Conservation (phyloP, 1,139 yeast species). For the Sugiyamaella japonica region DNA sequence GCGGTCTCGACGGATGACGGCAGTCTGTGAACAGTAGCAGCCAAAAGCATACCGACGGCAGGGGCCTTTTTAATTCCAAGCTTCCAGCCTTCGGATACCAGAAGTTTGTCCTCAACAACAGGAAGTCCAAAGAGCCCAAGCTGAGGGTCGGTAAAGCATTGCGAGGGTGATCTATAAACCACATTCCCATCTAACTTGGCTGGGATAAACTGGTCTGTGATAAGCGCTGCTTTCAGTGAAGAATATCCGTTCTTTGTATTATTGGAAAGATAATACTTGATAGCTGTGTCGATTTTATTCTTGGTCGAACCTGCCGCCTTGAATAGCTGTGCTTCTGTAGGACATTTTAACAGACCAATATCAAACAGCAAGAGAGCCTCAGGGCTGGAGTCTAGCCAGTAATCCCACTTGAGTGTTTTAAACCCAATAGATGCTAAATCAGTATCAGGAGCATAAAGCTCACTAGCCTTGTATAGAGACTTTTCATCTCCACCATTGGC, state of each 20-base stretch:
- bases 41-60: conserved; percentile 28
- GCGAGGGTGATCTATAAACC: conserved; percentile 30
- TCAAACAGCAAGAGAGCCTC: conserved; percentile 38
- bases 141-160: conserved; percentile 33
- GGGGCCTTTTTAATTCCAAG: conserved; percentile 41
- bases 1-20: conserved; percentile 32
- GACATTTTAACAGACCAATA: conserved; percentile 39
- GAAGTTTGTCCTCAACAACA: conserved; percentile 30
- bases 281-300: conserved; percentile 30
- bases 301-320: conserved; percentile 20
- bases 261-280: conserved; percentile 36
- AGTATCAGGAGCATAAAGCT: conserved; percentile 40
- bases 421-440: conserved; percentile 36
- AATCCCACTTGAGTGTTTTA: conserved; percentile 37
- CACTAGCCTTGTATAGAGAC: conserved; percentile 26
- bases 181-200: conserved; percentile 23
- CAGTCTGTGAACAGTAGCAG: conserved; percentile 30
- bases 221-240: conserved; percentile 20
- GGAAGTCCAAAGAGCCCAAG: conserved; percentile 38
- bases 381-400: conserved; percentile 36
- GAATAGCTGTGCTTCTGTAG: conserved; percentile 34
- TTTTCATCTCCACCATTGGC: conserved; percentile 22
- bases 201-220: conserved; percentile 32
- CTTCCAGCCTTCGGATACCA: conserved; percentile 35
- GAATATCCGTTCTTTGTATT: conserved; percentile 32